Evolutionary conservation across 768 basidiomycete genomes (phyloP), one percentile per base, ranked within the genome.

Genomic region (Auriscalpium microsporum): DNA sequence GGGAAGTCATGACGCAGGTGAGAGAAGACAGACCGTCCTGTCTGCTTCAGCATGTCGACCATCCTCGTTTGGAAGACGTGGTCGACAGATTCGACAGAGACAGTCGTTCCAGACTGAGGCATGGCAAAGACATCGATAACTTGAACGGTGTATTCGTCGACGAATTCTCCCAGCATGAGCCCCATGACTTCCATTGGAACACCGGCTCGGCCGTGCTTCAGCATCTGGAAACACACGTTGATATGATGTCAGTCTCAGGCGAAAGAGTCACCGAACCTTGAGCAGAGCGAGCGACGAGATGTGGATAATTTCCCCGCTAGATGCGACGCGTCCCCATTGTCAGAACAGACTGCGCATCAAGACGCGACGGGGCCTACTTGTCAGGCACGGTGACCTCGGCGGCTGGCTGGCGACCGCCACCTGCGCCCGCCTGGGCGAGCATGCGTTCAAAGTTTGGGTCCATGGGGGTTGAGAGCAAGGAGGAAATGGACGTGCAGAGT

Each of bases 171-270:
- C 21, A 98, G 78, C 91, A 97, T 94, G 40, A 94, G 82, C 58
- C 91, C 90, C 95, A 99, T 98, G 62, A 98, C 95, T 73, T 99
- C 96, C 90, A 98, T 94, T 9, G 96, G 96, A 28, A 99, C 96
- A 56, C 95, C 96, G 42, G 96, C 94, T 52, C 96, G 87, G 19
- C 96, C 96, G 65, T 99, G 96, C 72, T 99, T 99, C 58, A 99
- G 75, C 96, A 99, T 99, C 94, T 99, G 62, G 4, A 53, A 34
- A 17, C 11, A 37, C n/a, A 48, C 42, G 57, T 55, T 50, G 58
- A 46, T n/a, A 14, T 48, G 57, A 23, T 40, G 38, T 35, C 11
- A 14, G 23, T 33, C 33, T 28, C 38, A 40, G 57, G 48, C 53
- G 17, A 50, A 56, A 28, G 28, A 2, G 17, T 38, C 10, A n/a